Conservation (phyloP, 768 basidiomycete genomes). For the Holtermanniella nyarrowii region DNA sequence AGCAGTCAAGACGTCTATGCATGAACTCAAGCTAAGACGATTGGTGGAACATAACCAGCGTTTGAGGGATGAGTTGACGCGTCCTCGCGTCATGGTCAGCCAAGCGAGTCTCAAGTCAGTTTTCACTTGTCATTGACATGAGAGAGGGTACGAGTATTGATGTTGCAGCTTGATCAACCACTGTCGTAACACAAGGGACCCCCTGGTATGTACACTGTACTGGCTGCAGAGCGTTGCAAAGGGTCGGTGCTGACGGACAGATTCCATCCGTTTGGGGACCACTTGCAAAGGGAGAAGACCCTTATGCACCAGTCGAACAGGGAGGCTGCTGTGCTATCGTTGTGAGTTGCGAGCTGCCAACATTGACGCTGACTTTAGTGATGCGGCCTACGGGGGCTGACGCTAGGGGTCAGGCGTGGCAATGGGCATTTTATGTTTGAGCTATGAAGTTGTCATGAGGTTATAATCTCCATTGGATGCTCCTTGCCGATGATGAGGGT, state of each 20-base stretch:
- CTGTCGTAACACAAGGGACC: conserved; percentile 85
- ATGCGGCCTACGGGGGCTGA: too few relatives aligned
- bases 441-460: too few relatives aligned
- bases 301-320: conserved; percentile 66
- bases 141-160: not conserved
- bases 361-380: too few relatives aligned
- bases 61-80: conserved; percentile 74
- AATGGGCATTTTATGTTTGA: too few relatives aligned
- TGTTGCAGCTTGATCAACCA: conserved; percentile 71
- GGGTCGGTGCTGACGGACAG: conserved; percentile 41
- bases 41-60: conserved; percentile 90
- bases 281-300: conserved; percentile 80
- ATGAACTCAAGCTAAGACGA: conserved; percentile 88
- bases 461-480: too few relatives aligned
- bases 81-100: conserved; percentile 80
- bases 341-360: not conserved
- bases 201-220: conserved; percentile 35
- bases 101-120: conserved; percentile 80
- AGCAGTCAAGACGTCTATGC: conserved; percentile 70
- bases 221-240: not conserved
- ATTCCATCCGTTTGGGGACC: conserved; percentile 99
- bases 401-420: too few relatives aligned
- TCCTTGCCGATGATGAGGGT: too few relatives aligned
- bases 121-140: not conserved
- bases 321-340: conserved; percentile 35